Conservation (phyloP, 2,329 filamentous ascomycete genomes). For the Aspergillus chevalieri region DNA sequence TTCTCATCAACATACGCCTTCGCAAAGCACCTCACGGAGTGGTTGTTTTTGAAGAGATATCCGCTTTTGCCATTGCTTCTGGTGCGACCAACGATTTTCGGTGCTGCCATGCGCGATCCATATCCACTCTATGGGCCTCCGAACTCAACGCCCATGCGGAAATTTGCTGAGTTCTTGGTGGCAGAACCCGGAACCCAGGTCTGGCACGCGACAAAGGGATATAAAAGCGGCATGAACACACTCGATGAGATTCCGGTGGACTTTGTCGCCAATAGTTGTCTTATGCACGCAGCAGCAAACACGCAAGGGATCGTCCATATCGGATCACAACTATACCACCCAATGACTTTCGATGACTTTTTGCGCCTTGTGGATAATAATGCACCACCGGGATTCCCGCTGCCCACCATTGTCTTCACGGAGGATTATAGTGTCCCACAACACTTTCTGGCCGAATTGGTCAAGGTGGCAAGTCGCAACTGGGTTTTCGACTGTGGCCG, state of each 20-base stretch:
- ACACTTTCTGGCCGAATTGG: conserved; percentile 26
- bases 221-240: conserved; percentile 22
- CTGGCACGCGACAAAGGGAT: conserved; percentile 25
- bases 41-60: conserved; percentile 20
- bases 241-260: conserved; percentile 29
- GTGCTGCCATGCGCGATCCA: conserved; percentile 22
- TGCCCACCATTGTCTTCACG: conserved; percentile 23
- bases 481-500: conserved; percentile 28
- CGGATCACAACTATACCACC: conserved; percentile 24
- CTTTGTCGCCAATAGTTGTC: conserved; percentile 27
- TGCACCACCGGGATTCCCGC: conserved; percentile 15
- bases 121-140: conserved; percentile 26
- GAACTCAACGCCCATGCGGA: conserved; percentile 25
- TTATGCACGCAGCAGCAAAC: conserved; percentile 23
- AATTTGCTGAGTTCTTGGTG: conserved; percentile 23
- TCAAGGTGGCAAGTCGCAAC: conserved; percentile 26
- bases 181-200: conserved; percentile 21
- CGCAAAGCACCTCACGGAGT: conserved; percentile 28
- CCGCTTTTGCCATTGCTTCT: conserved; percentile 23
- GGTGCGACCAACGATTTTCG: conserved; percentile 27
- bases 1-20: conserved; percentile 27
- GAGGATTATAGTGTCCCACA: conserved; percentile 21
- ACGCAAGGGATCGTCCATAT: conserved; percentile 26
- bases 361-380: conserved; percentile 13
- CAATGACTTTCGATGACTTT: conserved; percentile 23